Evolutionary conservation across 2,329 filamentous ascomycete genomes (phyloP).

Genomic region (Diaporthe sp.): DNA sequence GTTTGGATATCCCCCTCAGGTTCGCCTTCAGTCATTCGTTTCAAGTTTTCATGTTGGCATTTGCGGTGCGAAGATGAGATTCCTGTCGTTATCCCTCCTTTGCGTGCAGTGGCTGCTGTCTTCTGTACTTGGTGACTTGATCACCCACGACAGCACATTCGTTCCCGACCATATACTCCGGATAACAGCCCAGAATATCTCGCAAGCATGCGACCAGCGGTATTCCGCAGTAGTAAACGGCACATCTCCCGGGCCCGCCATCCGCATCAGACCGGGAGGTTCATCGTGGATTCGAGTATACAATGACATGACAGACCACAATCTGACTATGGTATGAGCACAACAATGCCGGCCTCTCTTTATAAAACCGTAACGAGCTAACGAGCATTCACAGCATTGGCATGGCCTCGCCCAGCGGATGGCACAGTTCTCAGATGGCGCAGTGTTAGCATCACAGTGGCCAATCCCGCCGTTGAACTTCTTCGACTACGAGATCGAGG

Average conservation of each 20-base stretch:
- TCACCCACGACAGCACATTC: conserved; percentile 49
- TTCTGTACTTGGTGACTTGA: conserved; percentile 14
- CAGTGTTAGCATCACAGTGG: conserved; percentile 74
- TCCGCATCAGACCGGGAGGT: conserved; percentile 61
- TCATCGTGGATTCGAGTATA: conserved; percentile 71
- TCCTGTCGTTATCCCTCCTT: conserved; percentile 26
- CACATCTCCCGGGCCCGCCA: conserved; percentile 63
- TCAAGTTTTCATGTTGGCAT: not conserved
- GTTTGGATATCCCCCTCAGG: not conserved
- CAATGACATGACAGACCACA: conserved; percentile 66
- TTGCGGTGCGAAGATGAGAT: conserved; percentile 21
- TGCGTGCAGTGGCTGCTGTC: conserved; percentile 25
- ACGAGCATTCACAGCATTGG: conserved; percentile 67
- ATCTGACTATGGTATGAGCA: conserved; percentile 68
- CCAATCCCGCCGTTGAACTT: conserved; percentile 72
- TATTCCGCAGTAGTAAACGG: conserved; percentile 65
- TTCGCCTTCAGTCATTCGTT: not conserved
- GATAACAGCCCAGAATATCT: conserved; percentile 57
- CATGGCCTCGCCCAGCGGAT: conserved; percentile 73
- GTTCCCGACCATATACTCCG: conserved; percentile 62
- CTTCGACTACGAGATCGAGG: conserved; percentile 77
- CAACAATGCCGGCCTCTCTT: not conserved
- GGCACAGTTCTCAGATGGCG: conserved; percentile 75
- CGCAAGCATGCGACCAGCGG: conserved; percentile 58
- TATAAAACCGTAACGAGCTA: not conserved